phyloP scores from a whole-genome alignment of 2,329 filamentous ascomycete species.

The Neofusicoccum kwambonambiense region DNA sequence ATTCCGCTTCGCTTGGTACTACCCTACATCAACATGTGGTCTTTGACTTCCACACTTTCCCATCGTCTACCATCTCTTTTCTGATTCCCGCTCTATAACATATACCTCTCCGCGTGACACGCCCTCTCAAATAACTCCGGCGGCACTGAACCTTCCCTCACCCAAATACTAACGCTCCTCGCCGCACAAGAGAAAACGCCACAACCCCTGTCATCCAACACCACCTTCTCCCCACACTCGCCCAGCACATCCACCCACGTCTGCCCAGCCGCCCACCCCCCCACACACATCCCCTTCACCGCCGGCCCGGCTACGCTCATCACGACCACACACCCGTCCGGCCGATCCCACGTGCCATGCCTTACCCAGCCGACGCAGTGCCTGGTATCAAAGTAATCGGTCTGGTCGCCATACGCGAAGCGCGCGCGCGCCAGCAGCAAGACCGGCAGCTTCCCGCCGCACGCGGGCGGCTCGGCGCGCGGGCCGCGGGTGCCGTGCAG shows the following conservation, averaged over 20 bases:
- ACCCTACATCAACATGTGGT: background rate
- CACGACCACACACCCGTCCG: constrained; percentile 41
- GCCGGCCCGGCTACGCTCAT: constrained; percentile 54
- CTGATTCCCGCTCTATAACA: background rate
- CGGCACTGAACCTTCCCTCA: constrained; percentile 45
- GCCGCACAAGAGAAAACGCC: constrained; percentile 56
- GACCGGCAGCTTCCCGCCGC: constrained; percentile 56
- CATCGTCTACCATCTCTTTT: background rate
- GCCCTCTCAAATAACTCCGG: constrained; percentile 31
- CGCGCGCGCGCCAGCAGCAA: constrained; percentile 62
- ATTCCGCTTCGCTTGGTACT: too few relatives aligned
- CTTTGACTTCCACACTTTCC: background rate
- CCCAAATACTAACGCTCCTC: constrained; percentile 59
- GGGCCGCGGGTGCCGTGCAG: constrained; percentile 62
- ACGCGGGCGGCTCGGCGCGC: constrained; percentile 53
- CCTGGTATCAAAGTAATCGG: constrained; percentile 61
- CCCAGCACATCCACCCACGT: constrained; percentile 63
- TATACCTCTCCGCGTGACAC: background rate
- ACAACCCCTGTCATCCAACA: constrained; percentile 59
- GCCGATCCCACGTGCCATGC: constrained; percentile 46
- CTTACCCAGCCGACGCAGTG: constrained; percentile 63
- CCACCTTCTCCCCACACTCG: constrained; percentile 54
- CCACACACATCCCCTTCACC: constrained; percentile 63
- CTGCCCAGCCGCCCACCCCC: constrained; percentile 57
- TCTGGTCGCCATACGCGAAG: constrained; percentile 65